These are phyloP conservation scores for Triticum dicoccoides DNA, from an alignment of 176 grass and related monocot species.

Conservation along the genomic window DNA sequence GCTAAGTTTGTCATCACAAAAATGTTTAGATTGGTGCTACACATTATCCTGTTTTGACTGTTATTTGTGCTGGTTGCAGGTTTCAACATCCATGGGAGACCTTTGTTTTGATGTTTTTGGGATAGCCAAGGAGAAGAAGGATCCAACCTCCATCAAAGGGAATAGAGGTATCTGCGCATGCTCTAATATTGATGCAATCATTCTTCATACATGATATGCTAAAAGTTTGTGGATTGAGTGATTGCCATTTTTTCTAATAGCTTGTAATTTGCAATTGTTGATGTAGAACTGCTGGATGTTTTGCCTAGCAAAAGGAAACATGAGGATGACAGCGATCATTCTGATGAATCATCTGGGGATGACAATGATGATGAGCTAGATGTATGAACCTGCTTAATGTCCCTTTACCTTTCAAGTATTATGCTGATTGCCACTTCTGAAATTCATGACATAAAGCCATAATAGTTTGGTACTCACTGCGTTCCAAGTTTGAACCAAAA, in stretches of 20 bases:
- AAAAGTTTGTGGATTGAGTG: not conserved
- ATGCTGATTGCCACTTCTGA: not conserved
- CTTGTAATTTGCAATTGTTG: not conserved
- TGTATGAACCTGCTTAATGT: conserved; percentile 25
- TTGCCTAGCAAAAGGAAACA: conserved; percentile 86
- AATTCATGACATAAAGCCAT: not conserved
- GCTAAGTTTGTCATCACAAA: not conserved
- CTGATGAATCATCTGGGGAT: conserved; percentile 52
- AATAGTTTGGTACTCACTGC: not conserved
- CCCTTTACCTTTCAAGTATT: not conserved
- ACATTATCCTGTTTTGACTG: conserved; percentile 22
- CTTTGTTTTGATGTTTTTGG: conserved; percentile 97
- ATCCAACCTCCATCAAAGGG: conserved; percentile 84
- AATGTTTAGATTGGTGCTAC: not conserved
- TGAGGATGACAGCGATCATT: conserved; percentile 51
- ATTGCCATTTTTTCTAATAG: not conserved
- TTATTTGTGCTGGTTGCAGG: conserved; percentile 30
- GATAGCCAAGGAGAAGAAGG: conserved; percentile 87
- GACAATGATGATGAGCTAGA: conserved; percentile 57
- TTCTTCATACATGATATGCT: not conserved
- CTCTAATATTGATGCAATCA: not conserved
- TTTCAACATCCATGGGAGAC: conserved; percentile 93
- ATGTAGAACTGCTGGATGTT: conserved; percentile 75
- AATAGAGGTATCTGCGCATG: conserved; percentile 64
- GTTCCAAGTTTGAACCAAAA: too few species aligned